These are phyloP conservation scores for Dictyostelium purpureum DNA, from an alignment of 78 protist species.

Conservation along the genomic window DNA sequence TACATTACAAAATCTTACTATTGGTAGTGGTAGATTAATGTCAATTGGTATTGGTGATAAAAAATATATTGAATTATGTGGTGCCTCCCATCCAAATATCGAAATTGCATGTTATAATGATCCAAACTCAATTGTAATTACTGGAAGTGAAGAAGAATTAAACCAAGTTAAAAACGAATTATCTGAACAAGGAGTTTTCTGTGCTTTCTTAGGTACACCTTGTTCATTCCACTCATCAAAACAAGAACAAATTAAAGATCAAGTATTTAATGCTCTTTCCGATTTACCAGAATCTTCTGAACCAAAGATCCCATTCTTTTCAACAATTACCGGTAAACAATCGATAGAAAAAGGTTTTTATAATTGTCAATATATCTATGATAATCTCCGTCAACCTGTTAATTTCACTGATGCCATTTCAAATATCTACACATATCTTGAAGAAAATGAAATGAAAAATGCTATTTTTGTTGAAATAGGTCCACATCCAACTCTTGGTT, in stretches of 20 bases:
- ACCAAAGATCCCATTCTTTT: slow-evolving; percentile 50
- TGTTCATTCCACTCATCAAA: slow-evolving; percentile 69
- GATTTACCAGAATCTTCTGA: not conserved
- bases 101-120: slow-evolving; percentile 61
- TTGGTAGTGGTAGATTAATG: slow-evolving; percentile 71
- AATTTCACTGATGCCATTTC: slow-evolving; percentile 22
- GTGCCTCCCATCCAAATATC: not conserved
- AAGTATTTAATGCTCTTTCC: slow-evolving; percentile 8
- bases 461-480: slow-evolving; percentile 61
- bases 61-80: not conserved
- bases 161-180: not conserved
- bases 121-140: slow-evolving; percentile 48
- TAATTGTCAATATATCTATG: slow-evolving; percentile 37
- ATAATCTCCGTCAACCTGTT: slow-evolving; percentile 49
- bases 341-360: slow-evolving; percentile 3
- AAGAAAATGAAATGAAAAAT: not conserved
- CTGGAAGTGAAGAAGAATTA: slow-evolving; percentile 5
- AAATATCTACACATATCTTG: slow-evolving; percentile 11
- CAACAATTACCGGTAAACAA: slow-evolving; percentile 43
- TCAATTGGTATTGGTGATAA: slow-evolving; percentile 49
- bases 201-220: slow-evolving; percentile 64
- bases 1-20: slow-evolving; percentile 16
- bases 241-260: slow-evolving; percentile 40
- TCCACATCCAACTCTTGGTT: slow-evolving; percentile 71
- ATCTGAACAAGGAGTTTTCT: slow-evolving; percentile 1